These are phyloP conservation scores for Salix dunnii DNA, from an alignment of 345 rosid species.

Conservation along the genomic window DNA sequence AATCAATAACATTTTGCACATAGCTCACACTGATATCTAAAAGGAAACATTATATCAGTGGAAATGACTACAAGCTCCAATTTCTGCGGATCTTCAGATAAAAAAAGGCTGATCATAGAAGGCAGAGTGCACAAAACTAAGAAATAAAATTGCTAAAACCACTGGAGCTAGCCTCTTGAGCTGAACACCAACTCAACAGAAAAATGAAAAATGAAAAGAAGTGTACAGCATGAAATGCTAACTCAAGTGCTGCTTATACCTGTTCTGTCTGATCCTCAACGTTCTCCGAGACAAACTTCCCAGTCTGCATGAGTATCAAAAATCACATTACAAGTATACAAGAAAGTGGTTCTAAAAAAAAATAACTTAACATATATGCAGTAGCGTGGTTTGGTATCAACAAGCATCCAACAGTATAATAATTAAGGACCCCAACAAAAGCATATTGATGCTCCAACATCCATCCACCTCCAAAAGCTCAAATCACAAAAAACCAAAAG, in stretches of 20 bases:
- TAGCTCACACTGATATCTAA: not conserved
- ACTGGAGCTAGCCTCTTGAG: not conserved
- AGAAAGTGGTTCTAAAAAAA: not conserved
- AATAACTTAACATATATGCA: not conserved
- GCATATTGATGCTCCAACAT: not conserved
- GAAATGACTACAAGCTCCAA: not conserved
- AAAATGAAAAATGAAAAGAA: not conserved
- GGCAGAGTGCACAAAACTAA: not conserved
- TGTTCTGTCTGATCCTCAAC: conserved; percentile 86
- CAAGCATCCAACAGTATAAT: not conserved
- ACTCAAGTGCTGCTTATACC: conserved; percentile 36
- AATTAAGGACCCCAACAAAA: not conserved
- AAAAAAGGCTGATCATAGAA: not conserved
- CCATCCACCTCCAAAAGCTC: not conserved
- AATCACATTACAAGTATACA: conserved; percentile 12
- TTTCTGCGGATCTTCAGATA: not conserved
- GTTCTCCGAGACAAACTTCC: conserved; percentile 60
- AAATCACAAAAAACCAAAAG: not conserved
- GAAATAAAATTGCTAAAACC: not conserved
- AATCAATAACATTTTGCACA: not conserved
- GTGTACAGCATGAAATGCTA: not conserved
- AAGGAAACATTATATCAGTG: not conserved
- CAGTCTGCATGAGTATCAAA: conserved; percentile 48
- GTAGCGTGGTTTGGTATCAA: not conserved
- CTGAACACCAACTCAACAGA: not conserved